Percentiles rank a stretch among this genome's conserved stretches.
phyloP scores from a whole-genome alignment of 768 basidiomycete species.

The Saitozyma podzolica region DNA sequence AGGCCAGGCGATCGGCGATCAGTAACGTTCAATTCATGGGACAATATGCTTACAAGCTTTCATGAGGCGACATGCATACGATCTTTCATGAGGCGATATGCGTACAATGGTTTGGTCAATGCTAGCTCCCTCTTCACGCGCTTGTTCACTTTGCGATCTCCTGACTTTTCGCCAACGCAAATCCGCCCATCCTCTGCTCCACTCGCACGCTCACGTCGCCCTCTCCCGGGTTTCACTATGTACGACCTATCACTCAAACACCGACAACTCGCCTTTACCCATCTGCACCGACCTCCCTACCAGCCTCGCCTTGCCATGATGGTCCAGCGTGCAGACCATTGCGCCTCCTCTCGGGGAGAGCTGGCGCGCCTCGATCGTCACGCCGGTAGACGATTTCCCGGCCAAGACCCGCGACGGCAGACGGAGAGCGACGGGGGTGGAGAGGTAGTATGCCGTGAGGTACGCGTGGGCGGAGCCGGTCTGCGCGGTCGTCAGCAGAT shows the following conservation, averaged over 20 bases:
- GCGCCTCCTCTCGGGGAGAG: slow-evolving; percentile 21
- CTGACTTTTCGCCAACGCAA: too few relatives aligned
- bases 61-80: too few relatives aligned
- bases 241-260: not conserved
- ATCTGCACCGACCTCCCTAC: slow-evolving; percentile 14
- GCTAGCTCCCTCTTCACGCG: too few relatives aligned
- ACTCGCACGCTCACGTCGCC: too few relatives aligned
- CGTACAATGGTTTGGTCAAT: too few relatives aligned
- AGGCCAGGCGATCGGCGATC: too few relatives aligned
- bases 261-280: slow-evolving; percentile 11
- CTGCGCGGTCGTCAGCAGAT: slow-evolving; percentile 7
- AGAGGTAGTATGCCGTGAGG: slow-evolving; percentile 31
- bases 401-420: slow-evolving; percentile 7
- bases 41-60: too few relatives aligned
- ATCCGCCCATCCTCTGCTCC: too few relatives aligned
- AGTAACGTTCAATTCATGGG: too few relatives aligned
- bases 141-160: too few relatives aligned
- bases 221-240: too few relatives aligned
- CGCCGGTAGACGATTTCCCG: not conserved
- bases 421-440: slow-evolving; percentile 4
- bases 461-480: slow-evolving; percentile 36
- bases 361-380: slow-evolving; percentile 24
- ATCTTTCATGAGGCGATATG: too few relatives aligned
- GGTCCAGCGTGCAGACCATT: slow-evolving; percentile 15
- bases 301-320: slow-evolving; percentile 14